These are phyloP conservation scores for Ascodesmis nigricans DNA, from an alignment of 495 filamentous ascomycete species.

Conservation along the genomic window DNA sequence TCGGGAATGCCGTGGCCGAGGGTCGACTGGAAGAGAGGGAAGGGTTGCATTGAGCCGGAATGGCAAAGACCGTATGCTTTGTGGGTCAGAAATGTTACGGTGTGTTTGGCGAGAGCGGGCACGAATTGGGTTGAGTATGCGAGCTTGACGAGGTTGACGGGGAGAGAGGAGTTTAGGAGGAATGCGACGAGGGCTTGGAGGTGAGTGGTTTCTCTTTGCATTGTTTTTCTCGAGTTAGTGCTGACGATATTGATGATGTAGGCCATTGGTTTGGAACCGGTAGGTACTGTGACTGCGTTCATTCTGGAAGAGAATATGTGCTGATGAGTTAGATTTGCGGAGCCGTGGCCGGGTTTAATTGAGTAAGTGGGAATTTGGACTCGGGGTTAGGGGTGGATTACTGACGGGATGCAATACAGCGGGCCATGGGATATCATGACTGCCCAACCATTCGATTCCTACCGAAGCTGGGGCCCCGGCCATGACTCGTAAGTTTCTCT, in stretches of 20 bases:
- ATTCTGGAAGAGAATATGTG: background rate
- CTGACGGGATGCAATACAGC: no score
- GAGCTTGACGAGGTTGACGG: conserved; percentile 17
- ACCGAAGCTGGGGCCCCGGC: conserved; percentile 20
- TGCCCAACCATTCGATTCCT: conserved; percentile 13
- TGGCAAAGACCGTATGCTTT: conserved; percentile 14
- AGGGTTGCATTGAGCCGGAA: conserved; percentile 15
- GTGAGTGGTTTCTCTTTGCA: conserved; percentile 10
- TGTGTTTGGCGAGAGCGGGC: conserved; percentile 18
- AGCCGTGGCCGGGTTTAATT: conserved; percentile 21
- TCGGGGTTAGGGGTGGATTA: no score
- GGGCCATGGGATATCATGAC: conserved; percentile 20
- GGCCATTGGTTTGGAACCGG: conserved; percentile 21
- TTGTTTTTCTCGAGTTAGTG: no score
- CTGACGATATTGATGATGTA: conserved; percentile 1
- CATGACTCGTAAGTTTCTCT: conserved; percentile 21
- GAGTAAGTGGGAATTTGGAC: no score
- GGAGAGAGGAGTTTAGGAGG: conserved; percentile 12
- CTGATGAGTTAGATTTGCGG: conserved; percentile 9
- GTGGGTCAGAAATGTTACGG: conserved; percentile 17
- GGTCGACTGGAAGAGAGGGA: conserved; percentile 15
- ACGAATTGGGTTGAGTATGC: conserved; percentile 21
- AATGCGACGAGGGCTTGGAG: conserved; percentile 21
- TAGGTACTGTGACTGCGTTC: background rate
- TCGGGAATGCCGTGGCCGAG: conserved; percentile 22